Evolutionary conservation across 495 filamentous ascomycete genomes (phyloP).

Genomic region (Lophiostoma macrostomum): DNA sequence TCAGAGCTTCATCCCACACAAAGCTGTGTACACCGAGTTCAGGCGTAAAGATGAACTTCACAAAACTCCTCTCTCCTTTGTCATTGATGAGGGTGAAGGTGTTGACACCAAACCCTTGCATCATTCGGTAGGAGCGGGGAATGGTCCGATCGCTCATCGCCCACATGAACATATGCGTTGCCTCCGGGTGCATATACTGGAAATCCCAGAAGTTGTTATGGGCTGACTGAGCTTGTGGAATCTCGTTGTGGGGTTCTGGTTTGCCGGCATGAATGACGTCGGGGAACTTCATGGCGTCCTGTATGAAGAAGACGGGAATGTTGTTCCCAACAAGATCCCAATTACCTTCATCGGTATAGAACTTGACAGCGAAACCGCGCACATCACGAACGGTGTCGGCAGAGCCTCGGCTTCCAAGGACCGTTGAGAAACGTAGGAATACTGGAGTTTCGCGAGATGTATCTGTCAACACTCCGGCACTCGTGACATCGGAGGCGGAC

Average conservation of each 20-base stretch:
- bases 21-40: constrained; percentile 78
- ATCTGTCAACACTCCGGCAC: constrained; percentile 72
- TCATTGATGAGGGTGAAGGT: constrained; percentile 73
- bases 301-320: constrained; percentile 69
- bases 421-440: constrained; percentile 80
- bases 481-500: constrained; percentile 65
- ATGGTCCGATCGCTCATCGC: constrained; percentile 76
- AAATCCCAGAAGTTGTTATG: constrained; percentile 67
- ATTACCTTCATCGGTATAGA: constrained; percentile 80
- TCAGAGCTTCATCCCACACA: constrained; percentile 85
- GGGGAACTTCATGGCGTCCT: constrained; percentile 67
- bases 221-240: constrained; percentile 58
- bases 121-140: constrained; percentile 79
- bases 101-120: constrained; percentile 90
- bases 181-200: constrained; percentile 59
- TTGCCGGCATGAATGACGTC: constrained; percentile 77
- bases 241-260: constrained; percentile 77
- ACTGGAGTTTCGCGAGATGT: constrained; percentile 75
- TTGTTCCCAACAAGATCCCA: constrained; percentile 71
- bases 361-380: constrained; percentile 78
- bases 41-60: constrained; percentile 80
- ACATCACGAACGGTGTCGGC: constrained; percentile 81
- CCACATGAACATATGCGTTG: constrained; percentile 86
- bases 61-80: constrained; percentile 68
- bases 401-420: constrained; percentile 71